Evolutionary conservation across 768 basidiomycete genomes (phyloP).

Genomic region (Scleroderma citrinum): DNA sequence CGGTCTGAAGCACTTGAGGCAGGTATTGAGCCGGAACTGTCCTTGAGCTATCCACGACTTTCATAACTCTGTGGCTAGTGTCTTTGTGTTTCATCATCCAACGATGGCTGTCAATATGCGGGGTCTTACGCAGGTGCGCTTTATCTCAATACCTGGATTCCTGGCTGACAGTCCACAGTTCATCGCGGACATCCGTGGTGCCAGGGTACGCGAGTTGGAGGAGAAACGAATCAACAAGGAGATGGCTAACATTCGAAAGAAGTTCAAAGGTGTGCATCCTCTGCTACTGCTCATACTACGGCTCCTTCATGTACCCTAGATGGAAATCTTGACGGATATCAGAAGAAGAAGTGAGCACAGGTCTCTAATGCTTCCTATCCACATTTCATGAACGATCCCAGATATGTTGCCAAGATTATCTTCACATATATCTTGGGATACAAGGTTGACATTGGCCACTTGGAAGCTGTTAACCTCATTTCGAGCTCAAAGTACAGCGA

Average conservation of each 20-base stretch:
- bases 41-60: background rate
- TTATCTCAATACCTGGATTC: background rate
- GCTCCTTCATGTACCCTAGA: constrained; percentile 37
- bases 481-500: constrained; percentile 94
- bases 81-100: background rate
- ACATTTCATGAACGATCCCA: constrained; percentile 27
- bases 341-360: constrained; percentile 80
- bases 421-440: constrained; percentile 99
- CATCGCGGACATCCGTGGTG: constrained; percentile 98
- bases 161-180: constrained; percentile 47
- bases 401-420: constrained; percentile 98
- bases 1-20: no score
- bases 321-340: constrained; percentile 83
- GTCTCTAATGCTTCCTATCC: constrained; percentile 7
- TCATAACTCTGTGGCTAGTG: background rate
- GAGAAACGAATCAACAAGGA: constrained; percentile 99
- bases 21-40: no score
- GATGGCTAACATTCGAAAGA: constrained; percentile 99
- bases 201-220: constrained; percentile 92
- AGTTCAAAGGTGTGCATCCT: constrained; percentile 77
- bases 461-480: constrained; percentile 98
- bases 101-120: constrained; percentile 88
- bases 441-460: constrained; percentile 97
- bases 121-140: constrained; percentile 80
- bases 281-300: constrained; percentile 3